Percentiles rank a stretch among this genome's conserved stretches.
Conservation (phyloP, 2,329 filamentous ascomycete genomes). For the Fusarium solani-melongenae region DNA sequence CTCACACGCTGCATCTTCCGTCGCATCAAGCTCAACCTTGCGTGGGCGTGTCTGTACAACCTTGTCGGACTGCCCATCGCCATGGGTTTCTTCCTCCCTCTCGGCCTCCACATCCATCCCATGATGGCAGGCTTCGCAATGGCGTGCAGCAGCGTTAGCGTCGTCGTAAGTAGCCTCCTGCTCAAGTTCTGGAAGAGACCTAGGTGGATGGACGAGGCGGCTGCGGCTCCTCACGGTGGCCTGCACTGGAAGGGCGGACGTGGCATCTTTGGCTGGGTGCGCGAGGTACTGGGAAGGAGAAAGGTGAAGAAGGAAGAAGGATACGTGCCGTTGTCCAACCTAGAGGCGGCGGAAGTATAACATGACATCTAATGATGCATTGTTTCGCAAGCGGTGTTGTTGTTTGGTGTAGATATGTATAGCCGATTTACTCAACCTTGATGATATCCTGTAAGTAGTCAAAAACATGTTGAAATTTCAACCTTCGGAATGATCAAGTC, state of each 20-base stretch:
- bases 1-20: slow-evolving; percentile 87
- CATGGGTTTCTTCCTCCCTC: slow-evolving; percentile 94
- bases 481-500: background rate
- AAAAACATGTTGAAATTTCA: slow-evolving; percentile 10
- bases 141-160: slow-evolving; percentile 89
- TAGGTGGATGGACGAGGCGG: slow-evolving; percentile 82
- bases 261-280: slow-evolving; percentile 55
- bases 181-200: slow-evolving; percentile 90
- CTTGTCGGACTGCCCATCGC: slow-evolving; percentile 90
- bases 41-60: slow-evolving; percentile 96
- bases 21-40: slow-evolving; percentile 92
- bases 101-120: slow-evolving; percentile 88
- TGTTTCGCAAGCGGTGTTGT: slow-evolving; percentile 23
- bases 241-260: slow-evolving; percentile 56
- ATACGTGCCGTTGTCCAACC: slow-evolving; percentile 68
- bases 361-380: background rate
- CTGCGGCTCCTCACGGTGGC: slow-evolving; percentile 67
- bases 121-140: slow-evolving; percentile 96
- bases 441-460: slow-evolving; percentile 19
- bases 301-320: slow-evolving; percentile 61
- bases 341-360: slow-evolving; percentile 52
- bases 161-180: slow-evolving; percentile 84
- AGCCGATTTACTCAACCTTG: slow-evolving; percentile 4
- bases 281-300: slow-evolving; percentile 53
- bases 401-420: slow-evolving; percentile 7